Base-by-base conservation (phyloP, 192 early-diverging fungal species). In the Backusella macrospora region DNA sequence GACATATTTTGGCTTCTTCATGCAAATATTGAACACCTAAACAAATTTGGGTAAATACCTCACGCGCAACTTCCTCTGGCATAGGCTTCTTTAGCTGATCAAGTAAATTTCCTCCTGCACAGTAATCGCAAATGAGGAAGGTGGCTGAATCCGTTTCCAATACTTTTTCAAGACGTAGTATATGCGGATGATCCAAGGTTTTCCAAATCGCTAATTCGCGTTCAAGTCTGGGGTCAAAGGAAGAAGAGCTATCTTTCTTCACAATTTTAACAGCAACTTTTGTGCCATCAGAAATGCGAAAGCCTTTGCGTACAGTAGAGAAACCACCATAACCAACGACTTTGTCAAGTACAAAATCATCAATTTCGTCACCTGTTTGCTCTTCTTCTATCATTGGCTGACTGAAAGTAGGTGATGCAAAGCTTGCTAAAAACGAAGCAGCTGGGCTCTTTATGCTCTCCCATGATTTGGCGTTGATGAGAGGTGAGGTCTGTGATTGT, bases 21-120 rank as follows among this genome's bases (percentile, higher is more conserved):
- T 98, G 97, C 63, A 97, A 69, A 80, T 98, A 96, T 13, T 83
- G 75, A 0, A 99, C 77, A 18, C 90, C 94, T 6, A 84, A 80
- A 4, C 86, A 90, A 13, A 97, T 43, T 80, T 98, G 92, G 4
- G 78, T 78, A 77, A 98, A 95, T 64, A 96, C 80, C 23, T 48
- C 75, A 18, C 83, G 72, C 0, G 88, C 88, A 14, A 79, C 40
- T 49, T 73, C 72, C 75, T 93, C 88, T 6, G 78, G 42, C 37
- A 94, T 52, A 12, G 70, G 71, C 12, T 79, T 66, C 37, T 1
- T 81, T 12, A 93, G 73, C 59, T 86, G 82, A 26, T 90, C 79
- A 47, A 95, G 77, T 29, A 95, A 78, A 18, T 75, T 90, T 23
- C 92, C 92, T 10, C 84, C 81, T 8, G 85, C 48, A 43, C 85